Conservation (phyloP, 768 basidiomycete genomes). For the Mycena latifolia region DNA sequence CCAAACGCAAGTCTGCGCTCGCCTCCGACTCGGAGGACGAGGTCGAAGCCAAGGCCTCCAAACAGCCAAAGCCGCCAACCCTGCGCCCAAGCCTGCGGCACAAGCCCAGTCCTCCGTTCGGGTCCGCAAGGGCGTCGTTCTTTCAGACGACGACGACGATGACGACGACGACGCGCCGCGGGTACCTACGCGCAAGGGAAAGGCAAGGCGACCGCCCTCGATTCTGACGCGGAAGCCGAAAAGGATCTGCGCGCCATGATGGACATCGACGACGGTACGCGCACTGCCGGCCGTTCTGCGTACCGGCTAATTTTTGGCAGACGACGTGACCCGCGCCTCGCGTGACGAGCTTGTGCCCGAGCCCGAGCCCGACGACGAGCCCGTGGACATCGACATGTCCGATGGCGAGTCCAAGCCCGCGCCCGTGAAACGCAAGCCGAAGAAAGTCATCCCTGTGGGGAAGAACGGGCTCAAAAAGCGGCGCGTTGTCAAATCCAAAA, state of each 20-base stretch:
- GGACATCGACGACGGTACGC: slow-evolving; percentile 81
- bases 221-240: slow-evolving; percentile 56
- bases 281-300: neutral
- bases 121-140: slow-evolving; percentile 60
- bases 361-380: slow-evolving; percentile 40
- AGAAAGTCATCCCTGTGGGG: slow-evolving; percentile 79
- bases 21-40: slow-evolving; percentile 49
- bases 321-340: slow-evolving; percentile 46
- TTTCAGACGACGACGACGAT: slow-evolving; percentile 75
- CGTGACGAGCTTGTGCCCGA: slow-evolving; percentile 38
- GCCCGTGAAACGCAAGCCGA: slow-evolving; percentile 57
- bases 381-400: slow-evolving; percentile 53
- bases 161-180: slow-evolving; percentile 57
- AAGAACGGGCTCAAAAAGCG: slow-evolving; percentile 83
- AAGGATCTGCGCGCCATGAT: slow-evolving; percentile 71
- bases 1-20: slow-evolving; percentile 59
- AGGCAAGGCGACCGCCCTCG: slow-evolving; percentile 34
- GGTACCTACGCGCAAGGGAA: slow-evolving; percentile 49
- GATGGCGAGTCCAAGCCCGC: slow-evolving; percentile 47
- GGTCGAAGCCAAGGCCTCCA: too few species aligned
- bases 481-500: slow-evolving; percentile 70
- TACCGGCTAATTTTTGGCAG: slow-evolving; percentile 38
- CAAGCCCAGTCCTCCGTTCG: slow-evolving; percentile 38
- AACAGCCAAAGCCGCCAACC: neutral
- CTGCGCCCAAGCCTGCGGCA: neutral